A percentile compares a stretch with the other conserved stretches of the same genome.
Evolutionary conservation across 2,329 filamentous ascomycete genomes (phyloP).

Genomic region (Ascochyta viciae-villosae): DNA sequence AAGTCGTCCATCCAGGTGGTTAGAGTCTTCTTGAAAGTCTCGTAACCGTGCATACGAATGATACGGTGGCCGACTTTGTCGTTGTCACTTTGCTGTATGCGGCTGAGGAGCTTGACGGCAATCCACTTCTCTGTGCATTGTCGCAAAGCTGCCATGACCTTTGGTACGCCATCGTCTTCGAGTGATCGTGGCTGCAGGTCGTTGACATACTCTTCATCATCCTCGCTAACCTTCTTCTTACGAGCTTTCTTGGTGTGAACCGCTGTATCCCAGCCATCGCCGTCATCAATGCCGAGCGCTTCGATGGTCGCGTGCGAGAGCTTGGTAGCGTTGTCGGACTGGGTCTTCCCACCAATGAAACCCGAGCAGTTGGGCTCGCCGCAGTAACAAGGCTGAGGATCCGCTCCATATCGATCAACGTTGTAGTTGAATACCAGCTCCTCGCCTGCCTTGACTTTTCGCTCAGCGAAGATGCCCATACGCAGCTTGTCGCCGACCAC

Average conservation of each 20-base stretch:
- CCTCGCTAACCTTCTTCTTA: conserved; percentile 89
- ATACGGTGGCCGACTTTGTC: conserved; percentile 87
- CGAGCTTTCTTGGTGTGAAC: conserved; percentile 89
- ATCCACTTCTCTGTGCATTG: conserved; percentile 99
- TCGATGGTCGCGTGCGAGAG: conserved; percentile 88
- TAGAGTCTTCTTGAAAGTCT: conserved; percentile 87
- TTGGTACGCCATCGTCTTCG: conserved; percentile 83
- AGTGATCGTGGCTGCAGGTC: conserved; percentile 81
- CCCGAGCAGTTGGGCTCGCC: conserved; percentile 93
- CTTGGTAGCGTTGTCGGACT: conserved; percentile 94
- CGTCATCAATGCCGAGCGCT: conserved; percentile 92
- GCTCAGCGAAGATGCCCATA: conserved; percentile 97
- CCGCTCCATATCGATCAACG: conserved; percentile 95
- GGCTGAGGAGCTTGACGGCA: conserved; percentile 88
- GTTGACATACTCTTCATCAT: conserved; percentile 95
- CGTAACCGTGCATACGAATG: conserved; percentile 96
- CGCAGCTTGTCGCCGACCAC: conserved; percentile 95
- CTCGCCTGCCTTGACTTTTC: conserved; percentile 83
- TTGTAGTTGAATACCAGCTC: conserved; percentile 99
- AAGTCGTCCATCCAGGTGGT: conserved; percentile 86
- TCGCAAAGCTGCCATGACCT: conserved; percentile 95
- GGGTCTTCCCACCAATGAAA: conserved; percentile 96
- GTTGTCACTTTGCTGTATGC: conserved; percentile 86
- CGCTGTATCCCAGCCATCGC: conserved; percentile 88
- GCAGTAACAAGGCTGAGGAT: conserved; percentile 97